These are phyloP conservation scores for Neopestalotiopsis rosae DNA, from an alignment of 2,329 filamentous ascomycete species.

Conservation along the genomic window DNA sequence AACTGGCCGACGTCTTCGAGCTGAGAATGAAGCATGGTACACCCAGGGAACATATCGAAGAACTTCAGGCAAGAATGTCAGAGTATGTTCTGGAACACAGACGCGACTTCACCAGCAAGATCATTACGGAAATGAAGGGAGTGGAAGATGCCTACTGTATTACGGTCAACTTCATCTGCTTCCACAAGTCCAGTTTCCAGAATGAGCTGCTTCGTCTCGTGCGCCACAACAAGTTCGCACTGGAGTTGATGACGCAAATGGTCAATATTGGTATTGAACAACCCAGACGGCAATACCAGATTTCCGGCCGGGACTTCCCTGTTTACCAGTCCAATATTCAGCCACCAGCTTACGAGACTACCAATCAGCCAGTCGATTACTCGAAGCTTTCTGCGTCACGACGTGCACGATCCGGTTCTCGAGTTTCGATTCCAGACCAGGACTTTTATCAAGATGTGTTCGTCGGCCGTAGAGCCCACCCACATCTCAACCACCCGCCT, in stretches of 20 bases:
- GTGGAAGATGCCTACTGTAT: slow-evolving; percentile 85
- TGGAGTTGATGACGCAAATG: slow-evolving; percentile 87
- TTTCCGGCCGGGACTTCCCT: slow-evolving; percentile 70
- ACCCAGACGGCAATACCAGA: slow-evolving; percentile 74
- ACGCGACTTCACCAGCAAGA: slow-evolving; percentile 85
- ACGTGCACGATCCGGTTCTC: slow-evolving; percentile 31
- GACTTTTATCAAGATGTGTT: slow-evolving; percentile 54
- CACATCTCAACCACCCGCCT: slow-evolving; percentile 27
- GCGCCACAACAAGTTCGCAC: slow-evolving; percentile 92
- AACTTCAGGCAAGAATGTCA: slow-evolving; percentile 78
- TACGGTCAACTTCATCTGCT: slow-evolving; percentile 91
- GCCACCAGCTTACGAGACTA: slow-evolving; percentile 33
- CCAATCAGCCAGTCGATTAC: slow-evolving; percentile 27
- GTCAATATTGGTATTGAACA: slow-evolving; percentile 85
- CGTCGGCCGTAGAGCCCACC: slow-evolving; percentile 41
- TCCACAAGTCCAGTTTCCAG: slow-evolving; percentile 97
- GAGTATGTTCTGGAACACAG: slow-evolving; percentile 86
- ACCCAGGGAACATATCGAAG: slow-evolving; percentile 78
- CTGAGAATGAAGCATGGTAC: slow-evolving; percentile 90
- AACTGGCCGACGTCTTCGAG: slow-evolving; percentile 83
- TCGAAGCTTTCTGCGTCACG: slow-evolving; percentile 31
- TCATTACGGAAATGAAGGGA: slow-evolving; percentile 81
- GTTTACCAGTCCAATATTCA: slow-evolving; percentile 55
- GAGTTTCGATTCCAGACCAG: slow-evolving; percentile 26
- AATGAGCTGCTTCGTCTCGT: slow-evolving; percentile 90